Base-by-base conservation (phyloP, 1,284 basidiomycete species). In the Ceratobasidium sp. region DNA sequence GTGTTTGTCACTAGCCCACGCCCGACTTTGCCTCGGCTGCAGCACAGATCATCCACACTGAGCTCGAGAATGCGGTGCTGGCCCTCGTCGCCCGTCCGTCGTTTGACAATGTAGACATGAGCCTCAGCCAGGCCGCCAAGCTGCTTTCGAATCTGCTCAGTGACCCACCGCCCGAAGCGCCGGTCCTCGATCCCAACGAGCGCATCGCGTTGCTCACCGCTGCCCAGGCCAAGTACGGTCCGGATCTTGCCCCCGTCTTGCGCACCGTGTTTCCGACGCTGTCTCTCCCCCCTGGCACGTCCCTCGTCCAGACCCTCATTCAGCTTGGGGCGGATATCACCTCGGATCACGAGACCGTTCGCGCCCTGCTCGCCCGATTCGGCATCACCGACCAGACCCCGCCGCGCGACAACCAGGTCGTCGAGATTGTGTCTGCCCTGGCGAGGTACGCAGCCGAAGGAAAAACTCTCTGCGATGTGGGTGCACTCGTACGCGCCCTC, bases 71-170 rank as follows among this genome's bases (percentile, higher is more conserved):
- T 69, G 90, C 91, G 3, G 82, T 88, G 13, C 77, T 89, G 57
- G 84, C 89, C 22, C 80, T 93, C 47, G 89, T 87, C 76, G 89
- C 91, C 72, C 86, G 86, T 64, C 89, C 90, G 13, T 87, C 86
- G 27, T 91, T 92, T 75, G 90, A 94, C 78, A 86, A 91, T 74
- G 87, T 87, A 43, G 92, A 93, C 78, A 81, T 94, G 69, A 85
- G 85, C 29, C 87, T 88, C 20, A 83, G 83, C 65, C 91, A 93
- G 75, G 82, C 91, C 69, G 85, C 87, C 70, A 91, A 91, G 79
- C 82, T 95, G 74, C 85, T 94, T 80, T 83, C 88, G 65, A 91
- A 92, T 77, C 82, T 95, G 70, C 84, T 95, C 71, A 88, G 85
- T 42, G 87, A 90, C 75, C 80, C 85, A 10, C 83, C 85, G 13